Evolutionary conservation across 225 moss, liverwort and hornwort species (phyloP), one percentile per base, ranked within the genome.

Genomic region (Ulota crispa): DNA sequence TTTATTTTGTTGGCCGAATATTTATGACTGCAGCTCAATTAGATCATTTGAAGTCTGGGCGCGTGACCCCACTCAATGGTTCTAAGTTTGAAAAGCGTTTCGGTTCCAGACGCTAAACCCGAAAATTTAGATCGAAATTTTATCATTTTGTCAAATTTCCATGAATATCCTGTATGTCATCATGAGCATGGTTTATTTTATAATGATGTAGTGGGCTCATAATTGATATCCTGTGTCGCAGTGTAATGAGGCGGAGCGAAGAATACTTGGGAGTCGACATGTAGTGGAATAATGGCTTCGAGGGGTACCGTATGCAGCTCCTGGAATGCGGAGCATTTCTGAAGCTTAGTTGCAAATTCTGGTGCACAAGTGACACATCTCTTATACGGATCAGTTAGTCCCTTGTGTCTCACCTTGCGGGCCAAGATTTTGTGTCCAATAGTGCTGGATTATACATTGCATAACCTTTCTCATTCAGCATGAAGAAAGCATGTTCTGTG

Each of bases 401-500:
- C 68, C 68, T 56, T 72, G 23, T 72, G n/a, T 77, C 62, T n/a
- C 54, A 72, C 55, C 19, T 45, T 45, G 45, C 43, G 73, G 73
- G 64, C 27, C 70, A 66, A 78, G 34, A 32, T 65, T 62, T 42
- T 47, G 56, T 78, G 67, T 15, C 59, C 61, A 39, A 53, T 30
- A 52, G 30, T 34, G 43, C 61, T 75, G 20, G 50, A 15, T 8
- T 53, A 69, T 69, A 54, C 42, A 31, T 75, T 69, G 74, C 62
- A 31, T 70, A 52, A 41, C 42, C 5, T 57, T 60, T 60, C 45
- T 60, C 61, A 26, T 72, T 65, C 72, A 71, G 41, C 31, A 77
- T 83, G 71, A 56, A 43, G 72, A 78, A 80, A 68, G 75, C 74
- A 30, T 80, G 68, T 61, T 74, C 57, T 39, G 43, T 78, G 82